phyloP scores from a whole-genome alignment of 257 asterid genomes.

The Echium plantagineum region DNA sequence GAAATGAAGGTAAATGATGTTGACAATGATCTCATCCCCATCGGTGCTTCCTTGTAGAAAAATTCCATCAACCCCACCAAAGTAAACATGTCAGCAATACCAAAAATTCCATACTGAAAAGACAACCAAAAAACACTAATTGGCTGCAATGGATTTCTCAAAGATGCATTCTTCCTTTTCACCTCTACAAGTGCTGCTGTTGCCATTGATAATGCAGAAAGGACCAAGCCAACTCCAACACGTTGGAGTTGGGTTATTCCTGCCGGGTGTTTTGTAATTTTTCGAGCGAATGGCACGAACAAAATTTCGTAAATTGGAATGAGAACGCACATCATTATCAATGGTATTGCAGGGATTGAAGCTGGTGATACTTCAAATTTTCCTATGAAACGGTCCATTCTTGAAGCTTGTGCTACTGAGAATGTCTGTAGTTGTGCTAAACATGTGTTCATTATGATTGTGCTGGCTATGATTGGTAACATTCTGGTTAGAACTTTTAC shows the following conservation, averaged over 20 bases:
- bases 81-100: conserved; percentile 80
- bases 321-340: conserved; percentile 44
- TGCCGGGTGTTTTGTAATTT: conserved; percentile 40
- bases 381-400: conserved; percentile 45
- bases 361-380: conserved; percentile 52
- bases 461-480: conserved; percentile 59
- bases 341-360: conserved; percentile 50
- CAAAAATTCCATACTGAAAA: conserved; percentile 54
- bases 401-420: conserved; percentile 51
- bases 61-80: conserved; percentile 69
- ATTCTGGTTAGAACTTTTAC: conserved; percentile 50
- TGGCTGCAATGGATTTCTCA: conserved; percentile 28
- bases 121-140: conserved; percentile 58
- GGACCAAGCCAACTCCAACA: conserved; percentile 58
- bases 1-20: conserved; percentile 64
- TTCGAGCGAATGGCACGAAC: conserved; percentile 45
- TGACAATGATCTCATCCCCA: conserved; percentile 68
- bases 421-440: conserved; percentile 73
- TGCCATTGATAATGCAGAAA: conserved; percentile 52
- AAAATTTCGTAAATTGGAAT: conserved; percentile 48
- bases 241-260: conserved; percentile 65
- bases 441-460: conserved; percentile 59
- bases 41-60: conserved; percentile 70
- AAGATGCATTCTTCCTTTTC: conserved; percentile 37
- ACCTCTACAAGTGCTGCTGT: conserved; percentile 53